A percentile compares a stretch with the other conserved stretches of the same genome.
Conservation (phyloP, 2,329 filamentous ascomycete genomes). For the Botrytis hyacinthi region DNA sequence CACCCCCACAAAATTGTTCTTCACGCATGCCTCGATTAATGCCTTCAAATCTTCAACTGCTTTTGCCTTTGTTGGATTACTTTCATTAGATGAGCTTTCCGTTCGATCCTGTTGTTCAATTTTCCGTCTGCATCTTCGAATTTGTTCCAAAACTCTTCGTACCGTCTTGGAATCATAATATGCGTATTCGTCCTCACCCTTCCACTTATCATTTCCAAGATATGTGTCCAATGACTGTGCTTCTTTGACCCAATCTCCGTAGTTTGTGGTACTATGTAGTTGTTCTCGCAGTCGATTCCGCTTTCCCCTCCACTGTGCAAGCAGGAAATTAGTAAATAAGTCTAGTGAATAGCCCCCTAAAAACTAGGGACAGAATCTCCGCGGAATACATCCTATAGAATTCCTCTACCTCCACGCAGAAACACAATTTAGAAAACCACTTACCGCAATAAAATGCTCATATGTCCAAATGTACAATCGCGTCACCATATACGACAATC, state of each 20-base stretch:
- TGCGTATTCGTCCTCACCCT: conserved; percentile 71
- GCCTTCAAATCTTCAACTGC: conserved; percentile 73
- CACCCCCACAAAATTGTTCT: conserved; percentile 95
- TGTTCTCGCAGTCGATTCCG: conserved; percentile 68
- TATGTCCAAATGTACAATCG: conserved; percentile 88
- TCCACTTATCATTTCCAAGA: conserved; percentile 78
- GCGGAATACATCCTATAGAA: neutral
- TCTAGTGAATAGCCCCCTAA: neutral
- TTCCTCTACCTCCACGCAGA: too few species aligned
- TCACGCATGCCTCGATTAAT: conserved; percentile 85
- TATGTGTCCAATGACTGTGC: conserved; percentile 78
- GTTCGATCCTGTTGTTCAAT: conserved; percentile 56
- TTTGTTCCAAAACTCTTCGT: conserved; percentile 70
- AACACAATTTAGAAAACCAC: neutral
- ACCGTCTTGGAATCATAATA: conserved; percentile 91
- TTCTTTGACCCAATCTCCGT: conserved; percentile 78
- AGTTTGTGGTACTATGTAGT: conserved; percentile 70
- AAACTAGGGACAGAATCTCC: neutral
- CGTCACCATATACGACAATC: conserved; percentile 73
- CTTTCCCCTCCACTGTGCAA: conserved; percentile 70
- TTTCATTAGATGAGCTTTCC: conserved; percentile 36
- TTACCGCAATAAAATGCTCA: conserved; percentile 48
- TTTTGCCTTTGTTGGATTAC: conserved; percentile 43
- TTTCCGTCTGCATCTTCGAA: conserved; percentile 58
- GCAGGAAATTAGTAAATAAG: conserved; percentile 59